Evolutionary conservation across 169 alveolate species (phyloP).

Genomic region (Besnoitia besnoiti): DNA sequence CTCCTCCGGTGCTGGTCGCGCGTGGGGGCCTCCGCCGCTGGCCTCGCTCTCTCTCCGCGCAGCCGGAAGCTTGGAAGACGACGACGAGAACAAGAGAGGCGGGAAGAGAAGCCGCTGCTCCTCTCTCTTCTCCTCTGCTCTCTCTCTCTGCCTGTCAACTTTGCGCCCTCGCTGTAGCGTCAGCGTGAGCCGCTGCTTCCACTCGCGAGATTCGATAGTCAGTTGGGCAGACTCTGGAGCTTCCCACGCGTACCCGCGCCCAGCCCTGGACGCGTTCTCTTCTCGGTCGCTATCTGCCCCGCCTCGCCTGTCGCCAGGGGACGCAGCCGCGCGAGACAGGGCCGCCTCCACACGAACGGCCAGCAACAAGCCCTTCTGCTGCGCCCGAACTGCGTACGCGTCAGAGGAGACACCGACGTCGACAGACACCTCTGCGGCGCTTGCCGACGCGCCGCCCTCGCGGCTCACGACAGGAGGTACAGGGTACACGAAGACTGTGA

Average conservation of each 20-base stretch:
- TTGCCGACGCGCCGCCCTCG: not conserved
- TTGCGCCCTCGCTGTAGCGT: not conserved
- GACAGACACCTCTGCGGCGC: not conserved
- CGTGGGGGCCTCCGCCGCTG: not conserved
- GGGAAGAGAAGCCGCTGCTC: not conserved
- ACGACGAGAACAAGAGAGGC: not conserved
- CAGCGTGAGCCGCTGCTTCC: slow-evolving; percentile 5
- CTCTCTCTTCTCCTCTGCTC: not conserved
- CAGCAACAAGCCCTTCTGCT: slow-evolving; percentile 1
- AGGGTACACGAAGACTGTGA: slow-evolving; percentile 7
- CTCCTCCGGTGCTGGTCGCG: not conserved
- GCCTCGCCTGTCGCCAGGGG: not conserved
- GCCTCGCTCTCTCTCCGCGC: not conserved
- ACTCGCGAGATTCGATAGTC: not conserved
- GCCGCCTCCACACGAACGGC: not conserved
- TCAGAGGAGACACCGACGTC: slow-evolving; percentile 14
- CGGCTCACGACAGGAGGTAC: not conserved
- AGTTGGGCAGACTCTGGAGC: slow-evolving; percentile 8
- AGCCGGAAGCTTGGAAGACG: not conserved
- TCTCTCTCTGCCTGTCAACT: not conserved
- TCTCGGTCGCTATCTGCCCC: not conserved
- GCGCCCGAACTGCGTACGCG: not conserved
- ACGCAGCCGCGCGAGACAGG: not conserved
- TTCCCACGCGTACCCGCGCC: not conserved
- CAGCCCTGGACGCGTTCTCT: not conserved